phyloP scores from a whole-genome alignment of 352 stramenopile species.

The Pythium phragmitis region DNA sequence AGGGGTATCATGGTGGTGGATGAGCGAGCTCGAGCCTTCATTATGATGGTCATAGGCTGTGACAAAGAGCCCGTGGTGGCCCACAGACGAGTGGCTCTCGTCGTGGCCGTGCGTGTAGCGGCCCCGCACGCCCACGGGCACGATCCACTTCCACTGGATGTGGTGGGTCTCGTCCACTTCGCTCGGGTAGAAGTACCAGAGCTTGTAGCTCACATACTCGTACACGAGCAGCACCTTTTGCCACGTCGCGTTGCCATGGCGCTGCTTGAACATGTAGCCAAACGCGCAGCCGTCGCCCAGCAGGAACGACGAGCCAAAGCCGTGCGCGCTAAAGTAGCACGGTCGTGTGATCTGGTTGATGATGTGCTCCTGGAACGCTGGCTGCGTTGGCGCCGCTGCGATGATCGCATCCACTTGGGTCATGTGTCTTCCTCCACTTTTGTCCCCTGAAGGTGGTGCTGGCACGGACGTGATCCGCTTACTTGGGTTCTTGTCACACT shows the following conservation, averaged over 20 bases:
- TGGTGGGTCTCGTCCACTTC: conserved; percentile 77
- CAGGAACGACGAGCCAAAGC: conserved; percentile 86
- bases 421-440: conserved; percentile 1
- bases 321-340: conserved; percentile 78
- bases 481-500: conserved; percentile 43
- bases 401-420: conserved; percentile 1
- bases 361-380: conserved; percentile 85
- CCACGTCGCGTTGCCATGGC: conserved; percentile 58
- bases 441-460: conserved; percentile 19
- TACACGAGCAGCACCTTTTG: conserved; percentile 86
- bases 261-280: conserved; percentile 83
- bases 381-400: conserved; percentile 39
- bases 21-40: conserved; percentile 9
- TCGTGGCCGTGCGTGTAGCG: conserved; percentile 85
- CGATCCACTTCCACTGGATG: conserved; percentile 89
- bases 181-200: conserved; percentile 89
- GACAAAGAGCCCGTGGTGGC: conserved; percentile 82
- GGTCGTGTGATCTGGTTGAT: conserved; percentile 87
- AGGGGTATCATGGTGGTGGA: conserved; percentile 48
- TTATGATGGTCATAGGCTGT: conserved; percentile 80
- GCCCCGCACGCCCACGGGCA: conserved; percentile 66
- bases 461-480: conserved; percentile 56
- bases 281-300: conserved; percentile 81
- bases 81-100: conserved; percentile 78
- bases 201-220: conserved; percentile 84